Evolutionary conservation across 2,329 filamentous ascomycete genomes (phyloP).

Genomic region (Cytospora chrysosperma): DNA sequence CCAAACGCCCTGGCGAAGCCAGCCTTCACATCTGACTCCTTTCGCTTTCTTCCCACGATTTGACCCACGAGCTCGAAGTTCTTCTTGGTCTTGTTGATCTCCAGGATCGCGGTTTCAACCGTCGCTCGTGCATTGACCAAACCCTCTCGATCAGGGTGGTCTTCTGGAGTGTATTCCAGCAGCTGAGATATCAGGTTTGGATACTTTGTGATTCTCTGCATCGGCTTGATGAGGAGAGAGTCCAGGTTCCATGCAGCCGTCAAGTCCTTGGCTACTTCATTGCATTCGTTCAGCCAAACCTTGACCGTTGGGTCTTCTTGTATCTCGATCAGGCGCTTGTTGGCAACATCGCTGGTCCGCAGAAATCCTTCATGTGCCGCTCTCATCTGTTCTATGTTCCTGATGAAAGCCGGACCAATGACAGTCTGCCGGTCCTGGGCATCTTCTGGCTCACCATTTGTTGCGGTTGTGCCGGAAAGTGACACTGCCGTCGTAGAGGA

Average conservation of each 20-base stretch:
- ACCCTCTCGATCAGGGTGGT: slow-evolving; percentile 77
- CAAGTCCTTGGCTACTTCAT: slow-evolving; percentile 85
- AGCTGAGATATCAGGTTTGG: slow-evolving; percentile 81
- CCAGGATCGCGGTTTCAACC: slow-evolving; percentile 67
- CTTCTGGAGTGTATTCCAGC: slow-evolving; percentile 72
- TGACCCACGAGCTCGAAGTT: slow-evolving; percentile 90
- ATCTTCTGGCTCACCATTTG: slow-evolving; percentile 49
- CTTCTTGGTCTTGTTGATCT: slow-evolving; percentile 95
- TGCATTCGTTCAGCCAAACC: slow-evolving; percentile 93
- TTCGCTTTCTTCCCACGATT: slow-evolving; percentile 80
- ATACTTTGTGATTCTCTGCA: slow-evolving; percentile 92
- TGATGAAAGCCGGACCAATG: slow-evolving; percentile 54
- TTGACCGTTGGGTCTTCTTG: slow-evolving; percentile 63
- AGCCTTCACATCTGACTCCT: slow-evolving; percentile 83
- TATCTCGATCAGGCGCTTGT: slow-evolving; percentile 60
- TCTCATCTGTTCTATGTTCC: slow-evolving; percentile 61
- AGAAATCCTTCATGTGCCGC: slow-evolving; percentile 60
- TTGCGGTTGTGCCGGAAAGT: slow-evolving; percentile 27
- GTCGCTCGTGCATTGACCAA: slow-evolving; percentile 55
- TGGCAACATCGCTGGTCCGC: slow-evolving; percentile 62
- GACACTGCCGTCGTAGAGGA: slow-evolving; percentile 24
- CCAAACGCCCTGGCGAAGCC: slow-evolving; percentile 87
- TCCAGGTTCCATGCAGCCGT: slow-evolving; percentile 94
- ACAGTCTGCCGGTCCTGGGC: slow-evolving; percentile 51
- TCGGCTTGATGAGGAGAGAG: slow-evolving; percentile 94